phyloP scores from a whole-genome alignment of 2,329 filamentous ascomycete species.

The Fusarium cicatricum region DNA sequence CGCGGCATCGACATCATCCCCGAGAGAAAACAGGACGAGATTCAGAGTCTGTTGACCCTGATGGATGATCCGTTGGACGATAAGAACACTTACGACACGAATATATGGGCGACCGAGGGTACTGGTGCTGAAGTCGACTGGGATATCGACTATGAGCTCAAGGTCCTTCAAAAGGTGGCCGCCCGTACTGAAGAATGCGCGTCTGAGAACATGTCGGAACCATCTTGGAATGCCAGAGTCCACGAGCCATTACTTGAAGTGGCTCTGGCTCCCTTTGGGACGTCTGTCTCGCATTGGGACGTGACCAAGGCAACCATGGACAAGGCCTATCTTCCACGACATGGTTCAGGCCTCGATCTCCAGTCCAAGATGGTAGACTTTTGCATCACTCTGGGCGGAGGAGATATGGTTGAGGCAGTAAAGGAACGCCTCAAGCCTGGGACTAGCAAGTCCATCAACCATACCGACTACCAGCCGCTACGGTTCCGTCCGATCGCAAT shows the following conservation, averaged over 20 bases:
- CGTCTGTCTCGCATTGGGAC: neutral
- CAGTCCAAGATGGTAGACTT: conserved; percentile 8
- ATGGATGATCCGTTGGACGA: neutral
- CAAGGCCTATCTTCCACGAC: neutral
- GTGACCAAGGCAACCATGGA: conserved; percentile 1
- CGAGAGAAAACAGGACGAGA: neutral
- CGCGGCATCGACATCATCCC: neutral
- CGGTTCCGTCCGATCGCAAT: conserved; percentile 10
- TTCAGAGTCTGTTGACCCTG: neutral
- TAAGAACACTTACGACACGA: neutral
- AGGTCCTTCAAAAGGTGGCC: neutral
- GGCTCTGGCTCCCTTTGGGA: neutral
- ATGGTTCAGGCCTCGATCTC: neutral
- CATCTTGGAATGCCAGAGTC: conserved; percentile 2
- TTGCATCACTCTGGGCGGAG: conserved; percentile 2
- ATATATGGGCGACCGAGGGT: neutral
- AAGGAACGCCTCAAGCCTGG: neutral
- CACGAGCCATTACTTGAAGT: conserved; percentile 2
- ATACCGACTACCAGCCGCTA: conserved; percentile 3
- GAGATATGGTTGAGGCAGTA: neutral
- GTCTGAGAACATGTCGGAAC: conserved; percentile 2
- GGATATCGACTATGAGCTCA: neutral
- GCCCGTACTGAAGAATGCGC: neutral
- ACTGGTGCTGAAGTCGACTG: neutral
- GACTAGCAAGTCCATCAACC: conserved; percentile 9